Evolutionary conservation across 2,329 filamentous ascomycete species (phyloP).

Genomic region (Diaporthe aspalathi): DNA sequence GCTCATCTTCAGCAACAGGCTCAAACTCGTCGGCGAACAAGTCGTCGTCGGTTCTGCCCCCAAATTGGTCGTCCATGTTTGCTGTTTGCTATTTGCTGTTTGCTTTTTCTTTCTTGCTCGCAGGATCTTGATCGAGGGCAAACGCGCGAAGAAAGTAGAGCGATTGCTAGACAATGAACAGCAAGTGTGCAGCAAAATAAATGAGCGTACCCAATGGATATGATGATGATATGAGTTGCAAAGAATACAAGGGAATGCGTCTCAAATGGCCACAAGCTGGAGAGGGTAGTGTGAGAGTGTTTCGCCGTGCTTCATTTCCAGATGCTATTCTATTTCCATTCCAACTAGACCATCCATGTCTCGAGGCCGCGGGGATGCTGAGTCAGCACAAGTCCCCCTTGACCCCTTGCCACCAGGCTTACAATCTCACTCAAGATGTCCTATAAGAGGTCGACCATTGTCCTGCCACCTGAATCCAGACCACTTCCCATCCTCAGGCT

Average conservation of each 20-base stretch:
- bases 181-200: neutral
- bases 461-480: accelerated
- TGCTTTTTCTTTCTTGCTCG: constrained; percentile 21
- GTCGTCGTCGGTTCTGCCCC: constrained; percentile 71
- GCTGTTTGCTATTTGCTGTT: constrained; percentile 33
- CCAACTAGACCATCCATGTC: constrained; percentile 14
- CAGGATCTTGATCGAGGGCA: constrained; percentile 3
- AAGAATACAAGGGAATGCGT: constrained; percentile 18
- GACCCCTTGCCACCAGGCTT: constrained; percentile 6
- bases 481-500: neutral
- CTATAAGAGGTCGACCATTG: neutral
- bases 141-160: constrained; percentile 4
- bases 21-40: constrained; percentile 73
- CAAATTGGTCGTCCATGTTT: constrained; percentile 71
- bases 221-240: neutral
- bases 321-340: constrained; percentile 17
- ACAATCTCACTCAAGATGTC: too few species aligned
- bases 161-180: neutral
- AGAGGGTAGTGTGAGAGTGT: neutral
- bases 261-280: constrained; percentile 13
- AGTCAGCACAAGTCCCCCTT: constrained; percentile 2
- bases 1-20: constrained; percentile 53
- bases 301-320: neutral
- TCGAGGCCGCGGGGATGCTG: constrained; percentile 20
- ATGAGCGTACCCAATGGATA: neutral